Evolutionary conservation across 2,329 filamentous ascomycete genomes (phyloP).

Genomic region (Chrysoporthe cubensis): DNA sequence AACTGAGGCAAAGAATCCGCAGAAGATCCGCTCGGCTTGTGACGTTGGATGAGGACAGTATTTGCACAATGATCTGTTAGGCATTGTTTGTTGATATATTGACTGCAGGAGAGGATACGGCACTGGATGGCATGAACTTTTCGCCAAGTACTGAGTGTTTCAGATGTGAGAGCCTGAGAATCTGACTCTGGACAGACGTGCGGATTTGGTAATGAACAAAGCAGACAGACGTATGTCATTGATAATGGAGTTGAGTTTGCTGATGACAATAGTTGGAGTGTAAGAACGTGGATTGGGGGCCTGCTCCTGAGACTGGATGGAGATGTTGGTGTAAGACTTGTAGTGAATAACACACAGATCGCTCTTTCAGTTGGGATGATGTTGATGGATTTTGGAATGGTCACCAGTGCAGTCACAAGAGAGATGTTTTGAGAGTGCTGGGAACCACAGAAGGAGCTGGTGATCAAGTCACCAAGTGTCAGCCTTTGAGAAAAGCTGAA

Average conservation of each 20-base stretch:
- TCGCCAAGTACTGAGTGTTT: background rate
- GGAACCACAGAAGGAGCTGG: too few relatives aligned
- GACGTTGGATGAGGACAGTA: background rate
- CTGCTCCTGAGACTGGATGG: background rate
- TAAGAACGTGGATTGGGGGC: background rate
- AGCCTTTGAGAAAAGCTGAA: too few relatives aligned
- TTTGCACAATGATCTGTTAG: background rate
- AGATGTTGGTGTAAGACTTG: background rate
- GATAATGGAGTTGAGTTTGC: background rate
- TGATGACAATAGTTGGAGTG: background rate
- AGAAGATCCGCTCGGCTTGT: background rate
- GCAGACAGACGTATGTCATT: background rate
- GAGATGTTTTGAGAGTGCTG: too few relatives aligned
- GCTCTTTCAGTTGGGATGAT: too few relatives aligned
- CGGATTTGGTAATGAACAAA: background rate
- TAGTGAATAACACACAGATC: background rate
- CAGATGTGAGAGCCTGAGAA: background rate
- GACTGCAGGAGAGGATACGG: too few relatives aligned
- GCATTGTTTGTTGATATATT: background rate
- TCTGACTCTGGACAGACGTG: background rate
- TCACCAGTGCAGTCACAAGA: too few relatives aligned
- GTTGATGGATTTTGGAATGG: too few relatives aligned
- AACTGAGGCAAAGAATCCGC: background rate
- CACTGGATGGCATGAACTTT: background rate
- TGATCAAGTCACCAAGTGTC: too few relatives aligned